Conservation (phyloP, 805 yeast genomes). For the Jamesozyma lodderae region DNA sequence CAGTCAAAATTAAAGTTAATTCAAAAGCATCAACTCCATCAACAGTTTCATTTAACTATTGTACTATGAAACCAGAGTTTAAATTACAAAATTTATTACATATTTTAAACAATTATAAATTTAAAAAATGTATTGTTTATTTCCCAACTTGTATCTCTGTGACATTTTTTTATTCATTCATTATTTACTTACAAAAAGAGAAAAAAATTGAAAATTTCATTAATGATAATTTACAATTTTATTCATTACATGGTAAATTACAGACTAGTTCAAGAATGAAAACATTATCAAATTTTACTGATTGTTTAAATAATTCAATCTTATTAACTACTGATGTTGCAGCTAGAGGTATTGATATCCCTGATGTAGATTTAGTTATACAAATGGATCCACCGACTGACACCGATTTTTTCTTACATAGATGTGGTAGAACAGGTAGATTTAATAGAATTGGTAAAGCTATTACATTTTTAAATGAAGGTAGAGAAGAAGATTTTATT, state of each 20-base stretch:
- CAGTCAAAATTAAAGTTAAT: constrained; percentile 76
- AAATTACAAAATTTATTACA: constrained; percentile 55
- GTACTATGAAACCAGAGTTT: constrained; percentile 45
- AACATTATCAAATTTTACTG: constrained; percentile 55
- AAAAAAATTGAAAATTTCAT: constrained; percentile 8
- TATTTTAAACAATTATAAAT: constrained; percentile 44
- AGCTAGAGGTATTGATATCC: constrained; percentile 92
- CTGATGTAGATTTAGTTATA: constrained; percentile 88
- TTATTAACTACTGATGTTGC: constrained; percentile 96
- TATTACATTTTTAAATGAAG: constrained; percentile 58
- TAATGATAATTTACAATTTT: constrained; percentile 36
- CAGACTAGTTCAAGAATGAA: constrained; percentile 70
- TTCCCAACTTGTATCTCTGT: constrained; percentile 87
- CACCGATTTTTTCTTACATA: constrained; percentile 81
- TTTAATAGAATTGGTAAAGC: constrained; percentile 82
- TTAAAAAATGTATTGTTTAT: constrained; percentile 78
- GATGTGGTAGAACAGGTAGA: constrained; percentile 93
- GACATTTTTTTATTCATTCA: constrained; percentile 57
- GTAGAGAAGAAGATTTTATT: constrained; percentile 73
- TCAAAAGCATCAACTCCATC: constrained; percentile 49
- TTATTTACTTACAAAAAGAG: constrained; percentile 35
- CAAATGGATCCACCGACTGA: constrained; percentile 94
- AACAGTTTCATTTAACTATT: constrained; percentile 52
- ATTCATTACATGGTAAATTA: constrained; percentile 85
- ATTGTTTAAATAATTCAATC: constrained; percentile 43